Conservation (phyloP, 805 yeast genomes). For the Saturnispora serradocipensis region DNA sequence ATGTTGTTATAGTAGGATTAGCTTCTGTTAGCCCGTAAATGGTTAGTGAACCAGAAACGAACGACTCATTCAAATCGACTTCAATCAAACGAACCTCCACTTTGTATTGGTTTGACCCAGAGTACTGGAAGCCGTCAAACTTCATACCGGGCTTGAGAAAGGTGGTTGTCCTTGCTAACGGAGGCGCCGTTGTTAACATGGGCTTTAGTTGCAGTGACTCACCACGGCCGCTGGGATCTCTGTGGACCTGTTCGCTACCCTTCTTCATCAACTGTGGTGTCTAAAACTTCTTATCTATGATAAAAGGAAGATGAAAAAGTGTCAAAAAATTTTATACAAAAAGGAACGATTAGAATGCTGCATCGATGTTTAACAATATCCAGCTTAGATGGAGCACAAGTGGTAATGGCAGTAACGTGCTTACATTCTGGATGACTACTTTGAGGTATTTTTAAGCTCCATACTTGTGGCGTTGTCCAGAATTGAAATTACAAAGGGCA, state of each 20-base stretch:
- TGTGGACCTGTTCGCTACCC: not conserved
- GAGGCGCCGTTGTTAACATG: not conserved
- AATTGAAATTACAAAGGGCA: not conserved
- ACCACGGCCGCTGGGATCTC: not conserved
- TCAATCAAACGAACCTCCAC: constrained; percentile 61
- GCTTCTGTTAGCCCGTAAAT: constrained; percentile 57
- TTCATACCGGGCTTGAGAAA: constrained; percentile 53
- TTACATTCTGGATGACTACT: not conserved
- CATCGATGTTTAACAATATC: not conserved
- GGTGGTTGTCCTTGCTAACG: constrained; percentile 21
- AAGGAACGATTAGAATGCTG: not conserved
- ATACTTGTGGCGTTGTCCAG: not conserved
- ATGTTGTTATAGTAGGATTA: constrained; percentile 58
- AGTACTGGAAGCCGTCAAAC: constrained; percentile 62
- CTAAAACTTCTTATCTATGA: not conserved
- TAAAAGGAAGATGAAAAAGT: not conserved
- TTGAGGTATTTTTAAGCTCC: not conserved
- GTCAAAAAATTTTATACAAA: not conserved
- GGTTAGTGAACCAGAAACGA: constrained; percentile 50
- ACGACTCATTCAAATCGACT: constrained; percentile 51
- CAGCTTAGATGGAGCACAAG: not conserved
- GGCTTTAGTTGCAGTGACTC: not conserved
- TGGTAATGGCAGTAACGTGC: not conserved
- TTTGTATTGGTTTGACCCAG: constrained; percentile 55
- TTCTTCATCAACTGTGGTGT: not conserved